Evolutionary conservation across 176 grass and related monocot species (phyloP).

Genomic region (Guadua angustifolia): DNA sequence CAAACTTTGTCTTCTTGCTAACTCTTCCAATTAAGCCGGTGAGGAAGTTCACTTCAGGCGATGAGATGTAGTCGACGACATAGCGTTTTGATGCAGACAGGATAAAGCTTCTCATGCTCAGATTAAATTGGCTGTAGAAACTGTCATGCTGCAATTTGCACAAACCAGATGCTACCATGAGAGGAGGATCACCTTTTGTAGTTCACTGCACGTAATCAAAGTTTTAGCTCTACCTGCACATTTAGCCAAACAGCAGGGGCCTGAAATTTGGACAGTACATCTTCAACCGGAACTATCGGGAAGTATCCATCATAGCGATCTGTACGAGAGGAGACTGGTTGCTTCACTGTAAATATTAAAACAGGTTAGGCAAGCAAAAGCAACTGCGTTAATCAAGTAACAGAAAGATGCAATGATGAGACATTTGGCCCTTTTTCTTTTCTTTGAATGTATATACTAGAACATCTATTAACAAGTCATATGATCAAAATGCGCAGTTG

Average conservation of each 20-base stretch:
- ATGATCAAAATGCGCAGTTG: not conserved
- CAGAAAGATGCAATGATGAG: conserved; percentile 9
- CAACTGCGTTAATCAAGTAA: conserved; percentile 14
- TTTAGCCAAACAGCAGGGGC: conserved; percentile 76
- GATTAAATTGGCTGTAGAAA: conserved; percentile 74
- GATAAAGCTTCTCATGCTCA: conserved; percentile 67
- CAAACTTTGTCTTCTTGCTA: conserved; percentile 66
- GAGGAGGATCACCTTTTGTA: conserved; percentile 19
- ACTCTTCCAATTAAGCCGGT: conserved; percentile 57
- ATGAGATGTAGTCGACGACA: conserved; percentile 64
- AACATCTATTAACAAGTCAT: not conserved
- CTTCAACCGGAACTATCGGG: conserved; percentile 34
- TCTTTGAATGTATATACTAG: not conserved
- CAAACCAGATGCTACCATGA: conserved; percentile 1
- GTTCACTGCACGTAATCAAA: conserved; percentile 15
- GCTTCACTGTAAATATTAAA: conserved; percentile 58
- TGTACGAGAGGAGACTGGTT: conserved; percentile 53
- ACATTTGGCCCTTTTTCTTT: not conserved
- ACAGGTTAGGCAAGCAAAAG: conserved; percentile 20
- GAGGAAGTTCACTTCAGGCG: conserved; percentile 80
- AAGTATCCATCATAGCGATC: not conserved
- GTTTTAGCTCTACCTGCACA: conserved; percentile 66
- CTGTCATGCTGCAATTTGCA: conserved; percentile 59
- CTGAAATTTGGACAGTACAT: conserved; percentile 20
- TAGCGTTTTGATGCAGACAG: conserved; percentile 47